Evolutionary conservation across 352 stramenopile species (phyloP), one percentile per base, ranked within the genome.

Genomic region (Blastocystis hominis): DNA sequence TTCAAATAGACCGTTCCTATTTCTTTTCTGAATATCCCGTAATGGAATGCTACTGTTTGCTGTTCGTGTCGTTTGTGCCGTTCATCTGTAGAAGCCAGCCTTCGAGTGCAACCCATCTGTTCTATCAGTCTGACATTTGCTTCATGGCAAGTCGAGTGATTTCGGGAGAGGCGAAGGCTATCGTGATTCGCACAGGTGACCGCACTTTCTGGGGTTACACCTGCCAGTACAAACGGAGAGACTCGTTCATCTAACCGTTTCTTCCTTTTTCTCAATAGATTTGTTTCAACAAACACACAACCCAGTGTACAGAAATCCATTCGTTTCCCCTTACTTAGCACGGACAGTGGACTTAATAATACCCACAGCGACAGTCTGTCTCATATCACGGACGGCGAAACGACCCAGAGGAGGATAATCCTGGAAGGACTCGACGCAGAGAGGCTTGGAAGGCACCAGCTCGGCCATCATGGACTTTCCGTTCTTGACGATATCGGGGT

Each of bases 81-180:
- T 56, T 30, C 47, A 76, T 42, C 24, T 56, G 5, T 13, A 6
- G 6, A 66, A 62, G 34, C 6, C 54, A 46, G 50, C 36, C 55
- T 0, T 54, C 61, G 36, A 20, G 20, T 13, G 36, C 9, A 20
- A 75, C 36, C 3, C 61, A 86, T 34, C 30, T 86, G 24, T 75
- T 86, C 30, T 86, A 86, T 24, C 75, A 86, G 36, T 3, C 75
- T 3, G 75, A 86, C 68, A 17, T 86, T 7, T 86, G 55, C 54
- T 86, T 86, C 61, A 86, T 86, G 75, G 75, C 55, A 3, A 86
- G 50, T 44, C 55, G 75, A 10, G 75, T 86, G 24, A 86, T 86
- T 10, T 77, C 75, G 10, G 75, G 75, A 24, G 75, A 86, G 40
- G 75, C 55, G 4, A 86, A 86, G 36, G 75, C 55, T 6, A 36